Conservation (phyloP, 805 yeast genomes). For the Ogataea naganishii region DNA sequence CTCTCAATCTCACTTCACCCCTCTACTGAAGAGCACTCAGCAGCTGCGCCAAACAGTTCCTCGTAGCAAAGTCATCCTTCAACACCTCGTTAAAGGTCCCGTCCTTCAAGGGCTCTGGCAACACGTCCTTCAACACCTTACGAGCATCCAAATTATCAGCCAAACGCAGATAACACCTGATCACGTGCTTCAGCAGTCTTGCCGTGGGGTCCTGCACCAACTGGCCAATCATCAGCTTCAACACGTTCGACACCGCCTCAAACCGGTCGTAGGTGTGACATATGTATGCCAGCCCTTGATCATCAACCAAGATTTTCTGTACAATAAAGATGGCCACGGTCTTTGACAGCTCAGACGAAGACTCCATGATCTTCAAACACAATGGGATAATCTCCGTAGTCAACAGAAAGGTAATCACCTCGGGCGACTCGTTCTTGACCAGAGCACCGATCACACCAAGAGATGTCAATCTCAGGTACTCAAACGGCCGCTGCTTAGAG, state of each 20-base stretch:
- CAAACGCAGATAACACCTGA: slow-evolving; percentile 84
- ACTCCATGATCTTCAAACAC: slow-evolving; percentile 91
- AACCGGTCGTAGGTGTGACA: slow-evolving; percentile 95
- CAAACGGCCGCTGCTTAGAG: slow-evolving; percentile 87
- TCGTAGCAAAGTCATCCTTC: slow-evolving; percentile 83
- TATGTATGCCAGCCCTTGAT: slow-evolving; percentile 81
- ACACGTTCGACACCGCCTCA: slow-evolving; percentile 85
- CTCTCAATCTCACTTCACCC: background rate
- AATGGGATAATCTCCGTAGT: slow-evolving; percentile 96
- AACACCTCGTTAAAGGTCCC: slow-evolving; percentile 74
- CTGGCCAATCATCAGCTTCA: slow-evolving; percentile 81
- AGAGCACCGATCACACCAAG: slow-evolving; percentile 95
- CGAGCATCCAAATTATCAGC: slow-evolving; percentile 89
- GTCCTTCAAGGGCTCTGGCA: slow-evolving; percentile 84
- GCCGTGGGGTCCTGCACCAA: slow-evolving; percentile 69
- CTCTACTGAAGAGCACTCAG: slow-evolving; percentile 43
- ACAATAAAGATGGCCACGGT: slow-evolving; percentile 96
- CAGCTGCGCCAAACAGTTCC: slow-evolving; percentile 77
- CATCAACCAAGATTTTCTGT: slow-evolving; percentile 87
- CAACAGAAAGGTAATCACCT: slow-evolving; percentile 81
- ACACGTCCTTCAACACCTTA: slow-evolving; percentile 68
- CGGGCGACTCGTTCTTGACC: slow-evolving; percentile 92
- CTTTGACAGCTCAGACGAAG: slow-evolving; percentile 86
- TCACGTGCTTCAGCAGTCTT: slow-evolving; percentile 83
- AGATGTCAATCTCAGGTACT: slow-evolving; percentile 84